Evolutionary conservation across 331 rosid species (phyloP), one percentile per base, ranked within the genome.

Genomic region (Ulmus americana): DNA sequence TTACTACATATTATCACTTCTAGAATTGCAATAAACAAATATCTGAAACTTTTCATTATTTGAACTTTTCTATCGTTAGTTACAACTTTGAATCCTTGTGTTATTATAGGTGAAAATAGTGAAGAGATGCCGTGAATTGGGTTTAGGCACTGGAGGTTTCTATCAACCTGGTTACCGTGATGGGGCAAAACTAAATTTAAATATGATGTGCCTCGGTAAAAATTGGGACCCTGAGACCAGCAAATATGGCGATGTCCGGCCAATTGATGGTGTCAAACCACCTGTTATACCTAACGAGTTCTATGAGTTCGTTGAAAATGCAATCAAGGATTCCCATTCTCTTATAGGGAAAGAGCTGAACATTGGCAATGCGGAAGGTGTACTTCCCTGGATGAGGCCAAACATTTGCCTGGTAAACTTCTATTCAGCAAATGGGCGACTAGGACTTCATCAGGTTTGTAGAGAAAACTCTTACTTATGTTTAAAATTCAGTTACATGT

Each of bases 191-290:
- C 65, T 89, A 77, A 78, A 77, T 59, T 72, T 89, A 77, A 87
- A 56, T 64, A 92, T 89, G 97, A 89, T 87, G 97, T 92, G 98
- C 60, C 86, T 92, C 0, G 98, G 95, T 71, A 85, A 74, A 78
- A 83, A 82, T 66, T 85, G 95, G 95, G 97, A 87, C 66, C 97
- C 95, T 14, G 78, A 72, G 59, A 77, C 82, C 0, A 40, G 81
- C 54, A 18, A 15, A 12, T 89, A 85, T 46, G 80, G 73, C 15
- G 77, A 77, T 2, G 14, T 0, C 39, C 76, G 95, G 6, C 83
- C 72, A 5, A 16, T 42, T 22, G 98, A 92, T 69, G 79, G 72
- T 22, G 74, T 77, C 5, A 70, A 47, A 69, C 91, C 95, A 9
- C 91, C 95, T 3, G 0, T 0, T 3, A 79, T 92, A 43, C 95